Conservation (phyloP, 495 filamentous ascomycete species). For the Neurospora discreta region DNA sequence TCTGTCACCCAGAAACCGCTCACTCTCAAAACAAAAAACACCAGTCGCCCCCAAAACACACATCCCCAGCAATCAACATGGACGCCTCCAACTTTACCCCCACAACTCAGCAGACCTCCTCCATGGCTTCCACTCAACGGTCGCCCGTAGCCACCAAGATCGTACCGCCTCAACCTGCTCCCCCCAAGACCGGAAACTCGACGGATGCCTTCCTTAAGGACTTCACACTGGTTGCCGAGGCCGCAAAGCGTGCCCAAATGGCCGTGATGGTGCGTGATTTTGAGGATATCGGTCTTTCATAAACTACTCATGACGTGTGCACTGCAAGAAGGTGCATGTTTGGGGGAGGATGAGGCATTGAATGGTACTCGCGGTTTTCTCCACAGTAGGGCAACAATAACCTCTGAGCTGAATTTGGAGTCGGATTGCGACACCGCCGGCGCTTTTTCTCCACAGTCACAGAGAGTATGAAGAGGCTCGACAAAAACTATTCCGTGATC, state of each 20-base stretch:
- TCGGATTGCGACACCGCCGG: background rate
- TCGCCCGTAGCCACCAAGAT: constrained; percentile 13
- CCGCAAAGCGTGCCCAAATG: constrained; percentile 86
- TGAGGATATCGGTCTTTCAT: constrained; percentile 50
- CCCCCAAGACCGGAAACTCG: constrained; percentile 22
- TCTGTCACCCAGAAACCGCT: background rate
- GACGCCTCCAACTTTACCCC: constrained; percentile 26
- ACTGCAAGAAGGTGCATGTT: background rate
- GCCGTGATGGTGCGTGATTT: constrained; percentile 77
- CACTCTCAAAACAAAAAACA: background rate
- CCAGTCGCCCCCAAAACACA: background rate
- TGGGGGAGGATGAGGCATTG: background rate
- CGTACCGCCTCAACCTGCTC: constrained; percentile 24
- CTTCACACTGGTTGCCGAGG: constrained; percentile 84
- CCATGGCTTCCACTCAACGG: constrained; percentile 17
- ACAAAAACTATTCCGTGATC: too few relatives aligned
- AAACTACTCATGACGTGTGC: background rate
- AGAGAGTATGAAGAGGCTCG: too few relatives aligned
- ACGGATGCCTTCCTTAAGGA: constrained; percentile 62
- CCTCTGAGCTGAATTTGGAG: background rate
- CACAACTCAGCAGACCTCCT: constrained; percentile 15
- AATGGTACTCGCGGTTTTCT: background rate
- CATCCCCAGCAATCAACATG: constrained; percentile 16
- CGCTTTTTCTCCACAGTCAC: too few relatives aligned
- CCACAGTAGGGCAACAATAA: background rate